Conservation (phyloP, 768 basidiomycete genomes). For the Polyporus arcularius region DNA sequence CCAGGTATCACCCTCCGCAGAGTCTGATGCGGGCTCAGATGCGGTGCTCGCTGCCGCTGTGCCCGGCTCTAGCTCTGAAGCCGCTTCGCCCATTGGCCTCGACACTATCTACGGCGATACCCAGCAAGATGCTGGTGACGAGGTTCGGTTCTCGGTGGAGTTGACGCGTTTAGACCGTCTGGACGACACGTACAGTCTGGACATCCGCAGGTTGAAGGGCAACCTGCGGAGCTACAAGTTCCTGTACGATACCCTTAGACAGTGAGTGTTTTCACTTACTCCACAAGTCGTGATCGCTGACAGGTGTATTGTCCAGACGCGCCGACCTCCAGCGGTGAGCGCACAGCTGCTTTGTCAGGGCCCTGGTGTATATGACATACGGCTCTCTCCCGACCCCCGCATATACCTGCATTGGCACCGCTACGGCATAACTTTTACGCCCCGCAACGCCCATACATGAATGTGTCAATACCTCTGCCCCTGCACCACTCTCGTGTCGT, state of each 20-base stretch:
- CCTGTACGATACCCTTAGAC: slow-evolving; percentile 83
- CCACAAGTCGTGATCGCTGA: background rate
- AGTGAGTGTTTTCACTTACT: slow-evolving; percentile 52
- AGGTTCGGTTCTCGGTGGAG: slow-evolving; percentile 96
- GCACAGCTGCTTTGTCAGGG: background rate
- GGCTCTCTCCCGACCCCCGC: background rate
- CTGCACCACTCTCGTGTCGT: background rate
- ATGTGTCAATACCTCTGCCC: slow-evolving; percentile 15
- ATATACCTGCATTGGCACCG: background rate
- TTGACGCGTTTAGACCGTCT: slow-evolving; percentile 87
- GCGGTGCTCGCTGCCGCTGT: slow-evolving; percentile 22
- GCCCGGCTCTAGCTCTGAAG: slow-evolving; percentile 11
- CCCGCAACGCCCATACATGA: slow-evolving; percentile 7
- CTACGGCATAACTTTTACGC: slow-evolving; percentile 8
- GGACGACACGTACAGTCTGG: slow-evolving; percentile 88
- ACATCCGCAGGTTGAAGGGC: slow-evolving; percentile 90
- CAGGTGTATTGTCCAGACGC: slow-evolving; percentile 18
- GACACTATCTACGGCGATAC: slow-evolving; percentile 77
- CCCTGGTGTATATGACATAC: background rate
- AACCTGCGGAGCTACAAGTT: slow-evolving; percentile 92
- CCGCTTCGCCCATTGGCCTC: slow-evolving; percentile 33
- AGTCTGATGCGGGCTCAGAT: slow-evolving; percentile 27
- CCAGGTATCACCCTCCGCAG: slow-evolving; percentile 16
- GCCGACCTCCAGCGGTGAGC: slow-evolving; percentile 30
- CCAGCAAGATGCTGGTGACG: slow-evolving; percentile 86